These are phyloP conservation scores for Penicillium sp. DNA, from an alignment of 2,329 filamentous ascomycete genomes.

Conservation along the genomic window DNA sequence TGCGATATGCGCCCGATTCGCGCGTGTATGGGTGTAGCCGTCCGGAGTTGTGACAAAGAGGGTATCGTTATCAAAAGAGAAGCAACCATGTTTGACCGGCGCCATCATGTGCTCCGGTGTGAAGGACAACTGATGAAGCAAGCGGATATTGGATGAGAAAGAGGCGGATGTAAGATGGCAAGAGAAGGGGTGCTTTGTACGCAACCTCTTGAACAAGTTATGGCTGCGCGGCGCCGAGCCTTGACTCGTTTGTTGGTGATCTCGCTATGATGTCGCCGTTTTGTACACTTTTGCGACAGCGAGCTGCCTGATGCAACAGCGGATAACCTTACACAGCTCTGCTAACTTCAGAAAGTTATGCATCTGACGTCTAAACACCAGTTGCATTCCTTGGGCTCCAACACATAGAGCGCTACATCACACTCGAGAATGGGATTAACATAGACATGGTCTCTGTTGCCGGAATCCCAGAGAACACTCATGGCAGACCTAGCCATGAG, in stretches of 20 bases:
- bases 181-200: too few relatives aligned
- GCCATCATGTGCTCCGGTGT: slow-evolving; percentile 3
- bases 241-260: too few relatives aligned
- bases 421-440: background rate
- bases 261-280: too few relatives aligned
- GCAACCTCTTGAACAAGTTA: too few relatives aligned
- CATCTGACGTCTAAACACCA: background rate
- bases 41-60: slow-evolving; percentile 45
- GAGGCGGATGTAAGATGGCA: too few relatives aligned
- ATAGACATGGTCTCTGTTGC: background rate
- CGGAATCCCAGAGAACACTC: background rate
- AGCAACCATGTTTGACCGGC: slow-evolving; percentile 38
- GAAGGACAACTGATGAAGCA: background rate
- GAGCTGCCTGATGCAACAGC: too few relatives aligned
- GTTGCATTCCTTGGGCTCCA: background rate
- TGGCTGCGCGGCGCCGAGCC: too few relatives aligned
- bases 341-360: too few relatives aligned
- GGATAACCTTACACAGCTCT: too few relatives aligned
- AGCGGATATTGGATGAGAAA: background rate
- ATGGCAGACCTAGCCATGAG: background rate
- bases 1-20: slow-evolving; percentile 45
- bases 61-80: slow-evolving; percentile 44
- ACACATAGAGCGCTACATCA: background rate
- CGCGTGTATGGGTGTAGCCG: slow-evolving; percentile 47
- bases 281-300: too few relatives aligned